phyloP scores from a whole-genome alignment of 2,329 filamentous ascomycete genomes.

The Coniochaeta pulveracea region DNA sequence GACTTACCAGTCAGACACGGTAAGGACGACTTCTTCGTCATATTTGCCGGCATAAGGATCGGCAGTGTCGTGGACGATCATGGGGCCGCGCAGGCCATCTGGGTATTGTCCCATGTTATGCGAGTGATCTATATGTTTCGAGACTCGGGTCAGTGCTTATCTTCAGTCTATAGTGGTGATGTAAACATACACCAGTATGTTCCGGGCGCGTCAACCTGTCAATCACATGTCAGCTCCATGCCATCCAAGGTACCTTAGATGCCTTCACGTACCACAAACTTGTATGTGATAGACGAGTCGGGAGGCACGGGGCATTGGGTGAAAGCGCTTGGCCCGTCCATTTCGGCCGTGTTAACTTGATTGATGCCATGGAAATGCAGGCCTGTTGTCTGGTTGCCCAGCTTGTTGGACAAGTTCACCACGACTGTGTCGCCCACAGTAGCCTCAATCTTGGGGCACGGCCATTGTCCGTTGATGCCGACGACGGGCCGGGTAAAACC shows the following conservation, averaged over 20 bases:
- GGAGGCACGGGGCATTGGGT: conserved; percentile 44
- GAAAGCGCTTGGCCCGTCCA: conserved; percentile 46
- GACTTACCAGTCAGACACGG: conserved; percentile 29
- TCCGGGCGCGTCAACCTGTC: conserved; percentile 26
- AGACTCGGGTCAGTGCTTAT: conserved; percentile 1
- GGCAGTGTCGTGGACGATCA: conserved; percentile 48
- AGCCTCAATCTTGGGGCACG: conserved; percentile 43
- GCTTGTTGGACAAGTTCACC: conserved; percentile 35
- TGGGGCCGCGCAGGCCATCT: conserved; percentile 50
- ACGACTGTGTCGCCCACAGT: conserved; percentile 37
- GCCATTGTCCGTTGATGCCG: conserved; percentile 52
- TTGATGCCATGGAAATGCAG: conserved; percentile 49
- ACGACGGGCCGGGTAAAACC: conserved; percentile 24
- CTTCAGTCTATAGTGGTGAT: conserved; percentile 6
- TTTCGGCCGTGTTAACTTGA: conserved; percentile 38
- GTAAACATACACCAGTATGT: conserved; percentile 32
- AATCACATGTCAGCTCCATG: background rate
- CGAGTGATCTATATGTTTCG: conserved; percentile 37
- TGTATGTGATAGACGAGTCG: conserved; percentile 38
- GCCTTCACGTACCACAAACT: conserved; percentile 29
- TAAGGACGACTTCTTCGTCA: conserved; percentile 48
- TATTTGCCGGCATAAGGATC: conserved; percentile 40
- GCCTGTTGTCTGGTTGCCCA: conserved; percentile 41
- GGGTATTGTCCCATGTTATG: conserved; percentile 55
- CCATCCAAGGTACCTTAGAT: background rate